Conservation (phyloP, 768 basidiomycete genomes). For the Wakefieldia striispora region DNA sequence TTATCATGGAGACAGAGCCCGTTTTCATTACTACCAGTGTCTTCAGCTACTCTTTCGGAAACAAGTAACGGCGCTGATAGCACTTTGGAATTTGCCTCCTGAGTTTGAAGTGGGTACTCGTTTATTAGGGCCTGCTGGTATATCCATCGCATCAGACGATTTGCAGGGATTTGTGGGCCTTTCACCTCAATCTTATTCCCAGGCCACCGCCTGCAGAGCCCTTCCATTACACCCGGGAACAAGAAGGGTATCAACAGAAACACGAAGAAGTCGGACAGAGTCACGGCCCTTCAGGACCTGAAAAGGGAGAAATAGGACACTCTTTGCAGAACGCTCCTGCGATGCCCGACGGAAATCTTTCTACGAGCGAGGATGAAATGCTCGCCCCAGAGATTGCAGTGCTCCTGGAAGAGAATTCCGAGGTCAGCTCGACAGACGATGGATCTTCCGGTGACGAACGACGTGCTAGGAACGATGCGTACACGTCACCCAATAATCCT, state of each 20-base stretch:
- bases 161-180: slow-evolving; percentile 79
- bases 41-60: slow-evolving; percentile 78
- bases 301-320: slow-evolving; percentile 15
- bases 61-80: slow-evolving; percentile 62
- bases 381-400: slow-evolving; percentile 37
- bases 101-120: slow-evolving; percentile 68
- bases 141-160: slow-evolving; percentile 45
- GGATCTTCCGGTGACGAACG: slow-evolving; percentile 19
- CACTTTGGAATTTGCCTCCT: slow-evolving; percentile 67
- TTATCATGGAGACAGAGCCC: slow-evolving; percentile 77
- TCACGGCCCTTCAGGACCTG: slow-evolving; percentile 6
- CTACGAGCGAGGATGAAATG: slow-evolving; percentile 25
- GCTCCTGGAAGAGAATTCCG: slow-evolving; percentile 40
- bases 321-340: slow-evolving; percentile 9
- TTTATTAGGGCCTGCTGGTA: neutral
- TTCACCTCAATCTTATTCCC: slow-evolving; percentile 64
- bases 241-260: slow-evolving; percentile 18
- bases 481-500: slow-evolving; percentile 7
- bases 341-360: slow-evolving; percentile 6
- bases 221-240: slow-evolving; percentile 45
- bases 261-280: slow-evolving; percentile 2
- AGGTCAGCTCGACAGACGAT: slow-evolving; percentile 31
- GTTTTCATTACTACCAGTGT: slow-evolving; percentile 81
- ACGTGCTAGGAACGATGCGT: slow-evolving; percentile 3
- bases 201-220: slow-evolving; percentile 63